These are phyloP conservation scores for Botrytis sinoallii DNA, from an alignment of 2,329 filamentous ascomycete genomes.

Conservation along the genomic window DNA sequence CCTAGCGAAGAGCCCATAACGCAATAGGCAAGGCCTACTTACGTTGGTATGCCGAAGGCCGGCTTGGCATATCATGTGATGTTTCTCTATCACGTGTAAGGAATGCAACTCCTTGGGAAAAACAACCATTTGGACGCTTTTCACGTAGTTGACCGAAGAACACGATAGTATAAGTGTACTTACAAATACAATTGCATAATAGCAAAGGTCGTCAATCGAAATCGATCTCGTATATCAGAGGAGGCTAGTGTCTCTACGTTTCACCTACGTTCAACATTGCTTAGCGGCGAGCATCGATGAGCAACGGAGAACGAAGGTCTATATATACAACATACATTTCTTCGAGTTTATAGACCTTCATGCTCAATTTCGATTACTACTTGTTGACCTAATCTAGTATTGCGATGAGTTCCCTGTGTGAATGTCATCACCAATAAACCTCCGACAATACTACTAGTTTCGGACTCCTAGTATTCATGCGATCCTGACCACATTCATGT, in stretches of 20 bases:
- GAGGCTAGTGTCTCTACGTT: not conserved
- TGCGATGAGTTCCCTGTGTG: too few species aligned
- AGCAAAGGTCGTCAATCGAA: not conserved
- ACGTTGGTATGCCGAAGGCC: not conserved
- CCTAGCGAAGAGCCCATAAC: not conserved
- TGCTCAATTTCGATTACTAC: not conserved
- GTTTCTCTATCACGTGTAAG: not conserved
- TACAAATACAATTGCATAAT: not conserved
- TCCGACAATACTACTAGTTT: too few species aligned
- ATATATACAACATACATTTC: not conserved
- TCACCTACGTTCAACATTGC: not conserved
- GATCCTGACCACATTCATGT: too few species aligned
- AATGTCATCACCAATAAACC: too few species aligned
- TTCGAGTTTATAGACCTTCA: not conserved
- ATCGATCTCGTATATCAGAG: too few species aligned
- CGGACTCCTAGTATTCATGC: too few species aligned
- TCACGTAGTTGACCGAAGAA: fast-evolving
- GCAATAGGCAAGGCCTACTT: not conserved
- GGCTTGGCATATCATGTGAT: not conserved
- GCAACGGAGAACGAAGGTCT: not conserved
- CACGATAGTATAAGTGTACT: not conserved
- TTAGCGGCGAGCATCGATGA: not conserved
- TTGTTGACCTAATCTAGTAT: too few species aligned
- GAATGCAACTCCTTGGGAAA: too few species aligned
- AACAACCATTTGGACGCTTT: not conserved